Evolutionary conservation across 148 eudicot species (phyloP), one percentile per base, ranked within the genome.

Genomic region (Silene uniflora): DNA sequence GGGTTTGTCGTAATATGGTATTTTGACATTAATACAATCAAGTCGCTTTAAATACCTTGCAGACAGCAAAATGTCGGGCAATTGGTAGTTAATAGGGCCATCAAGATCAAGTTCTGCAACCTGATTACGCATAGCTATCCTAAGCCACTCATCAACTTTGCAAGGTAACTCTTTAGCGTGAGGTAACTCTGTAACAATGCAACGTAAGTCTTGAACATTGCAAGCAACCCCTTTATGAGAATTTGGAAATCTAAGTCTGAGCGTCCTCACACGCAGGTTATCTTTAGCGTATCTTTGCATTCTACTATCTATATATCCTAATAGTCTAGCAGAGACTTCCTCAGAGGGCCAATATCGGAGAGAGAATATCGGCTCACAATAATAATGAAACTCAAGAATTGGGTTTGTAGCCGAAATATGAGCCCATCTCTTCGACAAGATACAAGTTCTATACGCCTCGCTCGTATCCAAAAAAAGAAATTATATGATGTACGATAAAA

Each of bases 341-440:
- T 29, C 4, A 29, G 32, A 29, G 32, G 32, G 32, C 32, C 32
- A 29, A 29, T 29, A 29, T 29, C 32, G 32, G 1, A 29, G 32
- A 4, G 4, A 1, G 1, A 1, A 29, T 29, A n/a, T 29, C 4
- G 32, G 32, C 32, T 29, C 4, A 1, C 32, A 29, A 29, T 29
- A 29, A 29, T 1, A 29, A 29, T 29, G 32, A 62, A 62, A 62
- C 32, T 62, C 66, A 5, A 62, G 66, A 62, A 62, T 21, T 22
- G 32, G 32, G 66, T 24, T 24, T 1, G 66, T 62, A 11, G 32
- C 27, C 3, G 29, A 22, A 62, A 73, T n/a, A 21, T 22, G 14
- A 24, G 7, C 16, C 67, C 76, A 73, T 73, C 67, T 61, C 22
- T 73, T 62, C 10, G 67, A 60, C 67, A 73, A 62, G 8, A 73